A percentile compares a stretch with the other conserved stretches of the same genome.
Conservation (phyloP, 441 rosid genomes). For the Croton laevigatus region DNA sequence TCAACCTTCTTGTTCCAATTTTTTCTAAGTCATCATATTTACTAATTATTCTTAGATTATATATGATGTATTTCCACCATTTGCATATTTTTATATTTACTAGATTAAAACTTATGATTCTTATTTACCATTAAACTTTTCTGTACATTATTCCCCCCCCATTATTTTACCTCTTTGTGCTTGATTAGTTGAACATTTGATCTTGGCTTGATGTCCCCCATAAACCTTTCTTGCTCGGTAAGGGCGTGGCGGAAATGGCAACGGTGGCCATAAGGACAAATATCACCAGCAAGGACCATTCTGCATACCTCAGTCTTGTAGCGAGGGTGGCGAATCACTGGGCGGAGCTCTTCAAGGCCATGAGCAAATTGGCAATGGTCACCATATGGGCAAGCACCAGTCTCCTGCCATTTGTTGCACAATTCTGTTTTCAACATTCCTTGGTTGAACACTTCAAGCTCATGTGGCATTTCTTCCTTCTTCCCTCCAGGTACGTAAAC, state of each 20-base stretch:
- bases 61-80: constrained; percentile 19
- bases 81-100: constrained; percentile 17
- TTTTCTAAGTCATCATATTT: constrained; percentile 5
- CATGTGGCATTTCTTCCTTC: constrained; percentile 50
- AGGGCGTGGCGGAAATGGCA: constrained; percentile 73
- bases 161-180: constrained; percentile 33
- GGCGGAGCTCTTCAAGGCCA: constrained; percentile 61
- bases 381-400: constrained; percentile 65
- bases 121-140: constrained; percentile 25
- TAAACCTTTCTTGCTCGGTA: constrained; percentile 45
- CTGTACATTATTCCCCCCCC: constrained; percentile 4
- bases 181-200: constrained; percentile 9
- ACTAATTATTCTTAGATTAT: constrained; percentile 22
- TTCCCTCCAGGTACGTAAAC: constrained; percentile 48
- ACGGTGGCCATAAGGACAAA: constrained; percentile 62
- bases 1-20: constrained; percentile 7
- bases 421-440: constrained; percentile 70
- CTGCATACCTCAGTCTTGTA: constrained; percentile 76
- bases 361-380: constrained; percentile 70
- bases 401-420: constrained; percentile 77
- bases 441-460: constrained; percentile 57
- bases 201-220: constrained; percentile 26
- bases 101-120: constrained; percentile 14
- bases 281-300: constrained; percentile 61
- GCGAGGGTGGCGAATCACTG: constrained; percentile 73